Conservation (phyloP, 805 yeast species). For the Lipomyces lipofer region DNA sequence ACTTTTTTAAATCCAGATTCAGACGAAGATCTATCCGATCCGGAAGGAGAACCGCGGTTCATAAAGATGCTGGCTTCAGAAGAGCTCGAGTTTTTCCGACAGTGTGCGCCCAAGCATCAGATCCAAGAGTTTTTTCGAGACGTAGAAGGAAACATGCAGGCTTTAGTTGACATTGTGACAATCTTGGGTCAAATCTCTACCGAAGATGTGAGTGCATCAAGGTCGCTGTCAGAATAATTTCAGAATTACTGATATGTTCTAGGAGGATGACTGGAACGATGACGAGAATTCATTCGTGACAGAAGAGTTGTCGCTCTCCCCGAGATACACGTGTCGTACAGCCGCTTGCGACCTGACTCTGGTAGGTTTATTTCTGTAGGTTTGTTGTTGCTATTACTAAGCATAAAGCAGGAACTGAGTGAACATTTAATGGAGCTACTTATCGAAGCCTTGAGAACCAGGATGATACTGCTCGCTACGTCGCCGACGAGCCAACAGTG, state of each 20-base stretch:
- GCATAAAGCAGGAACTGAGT: background rate
- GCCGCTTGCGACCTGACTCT: constrained; percentile 52
- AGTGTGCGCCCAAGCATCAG: constrained; percentile 6
- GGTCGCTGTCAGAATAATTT: background rate
- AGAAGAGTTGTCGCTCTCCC: constrained; percentile 68
- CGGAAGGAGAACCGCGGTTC: constrained; percentile 20
- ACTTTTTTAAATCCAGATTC: constrained; percentile 8
- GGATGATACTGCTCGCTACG: background rate
- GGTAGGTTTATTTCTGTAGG: background rate
- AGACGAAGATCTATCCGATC: constrained; percentile 24
- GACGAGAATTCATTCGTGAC: constrained; percentile 74
- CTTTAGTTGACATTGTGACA: constrained; percentile 36
- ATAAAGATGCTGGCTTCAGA: constrained; percentile 17
- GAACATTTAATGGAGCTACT: constrained; percentile 10
- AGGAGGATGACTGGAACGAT: constrained; percentile 50
- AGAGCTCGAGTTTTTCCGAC: constrained; percentile 21
- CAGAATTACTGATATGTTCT: constrained; percentile 32
- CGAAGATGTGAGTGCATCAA: constrained; percentile 10
- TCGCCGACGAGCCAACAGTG: background rate
- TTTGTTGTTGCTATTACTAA: background rate
- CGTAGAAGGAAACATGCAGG: constrained; percentile 3
- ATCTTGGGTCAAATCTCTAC: constrained; percentile 46
- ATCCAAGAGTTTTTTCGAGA: constrained; percentile 4
- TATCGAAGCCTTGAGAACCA: constrained; percentile 1
- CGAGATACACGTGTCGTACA: constrained; percentile 58